Evolutionary conservation across 257 asterid species (phyloP), one percentile per base, ranked within the genome.

Genomic region (Lantana camara): DNA sequence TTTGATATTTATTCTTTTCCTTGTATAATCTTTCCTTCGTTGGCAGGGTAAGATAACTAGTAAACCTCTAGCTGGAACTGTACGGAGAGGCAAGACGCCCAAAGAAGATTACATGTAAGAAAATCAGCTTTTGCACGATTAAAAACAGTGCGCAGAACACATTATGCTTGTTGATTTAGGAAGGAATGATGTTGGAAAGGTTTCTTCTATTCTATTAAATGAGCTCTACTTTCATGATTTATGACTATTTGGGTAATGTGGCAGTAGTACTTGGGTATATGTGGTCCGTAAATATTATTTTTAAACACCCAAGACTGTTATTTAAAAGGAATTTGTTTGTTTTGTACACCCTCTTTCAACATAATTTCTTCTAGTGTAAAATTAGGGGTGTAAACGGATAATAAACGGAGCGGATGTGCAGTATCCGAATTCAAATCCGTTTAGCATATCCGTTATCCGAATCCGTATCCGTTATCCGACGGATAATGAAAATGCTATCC

Each of bases 161-260:
- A 88, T 88, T 73, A 94, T 94, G 99, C 85, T 94, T 71, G 99
- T 94, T 71, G 99, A 94, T 78, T 82, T 94, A 81, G 99, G 99
- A 65, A 84, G 99, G 70, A 90, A 94, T 73, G 99, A 94, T 76
- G 99, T 94, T 24, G 99, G 99, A 76, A 90, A 90, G 97, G 99
- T 94, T 12, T 15, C 37, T 48, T 51, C 58, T 63, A 51, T 13
- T 56, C 56, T 42, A 14, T 13, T 40, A 16, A 20, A 29, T 45
- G 38, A 38, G 15, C 57, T 47, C 11, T 34, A 10, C 9, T 20
- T 45, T 21, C 22, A 24, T 69, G 51, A 16, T 51, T 51, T 37
- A 19, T 54, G 30, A 21, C 44, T 19, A 35, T 37, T 14, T 34
- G 34, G 34, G 7, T 15, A 9, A 0, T 38, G 52, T 20, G 47